These are phyloP conservation scores for Wallacemonas collosoma DNA, from an alignment of 208 protist genomes.

Conservation along the genomic window DNA sequence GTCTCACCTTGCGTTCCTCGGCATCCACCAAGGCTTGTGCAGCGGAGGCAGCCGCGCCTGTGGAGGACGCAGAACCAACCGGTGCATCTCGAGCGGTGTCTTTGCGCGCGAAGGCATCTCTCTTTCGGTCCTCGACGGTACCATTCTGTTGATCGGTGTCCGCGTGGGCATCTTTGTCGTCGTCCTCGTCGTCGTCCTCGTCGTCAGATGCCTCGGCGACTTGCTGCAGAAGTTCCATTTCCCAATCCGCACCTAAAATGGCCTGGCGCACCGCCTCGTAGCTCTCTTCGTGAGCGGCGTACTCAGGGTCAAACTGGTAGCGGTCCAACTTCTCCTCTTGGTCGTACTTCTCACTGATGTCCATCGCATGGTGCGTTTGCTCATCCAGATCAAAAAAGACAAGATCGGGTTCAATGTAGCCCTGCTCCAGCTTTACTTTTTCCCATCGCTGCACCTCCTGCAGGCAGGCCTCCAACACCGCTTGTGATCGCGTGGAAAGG, in stretches of 20 bases:
- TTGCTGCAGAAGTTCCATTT: slow-evolving; percentile 71
- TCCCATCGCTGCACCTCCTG: slow-evolving; percentile 87
- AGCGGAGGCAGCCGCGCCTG: background rate
- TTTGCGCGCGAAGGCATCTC: background rate
- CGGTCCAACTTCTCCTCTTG: slow-evolving; percentile 90
- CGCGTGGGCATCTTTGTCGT: slow-evolving; percentile 19
- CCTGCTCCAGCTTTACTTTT: slow-evolving; percentile 75
- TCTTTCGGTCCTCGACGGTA: background rate
- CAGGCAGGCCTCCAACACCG: slow-evolving; percentile 97
- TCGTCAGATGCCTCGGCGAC: slow-evolving; percentile 56
- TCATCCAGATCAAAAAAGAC: slow-evolving; percentile 94
- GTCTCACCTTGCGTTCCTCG: slow-evolving; percentile 90
- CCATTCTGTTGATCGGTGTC: background rate
- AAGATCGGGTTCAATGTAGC: slow-evolving; percentile 78
- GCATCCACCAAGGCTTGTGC: slow-evolving; percentile 32
- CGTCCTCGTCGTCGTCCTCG: slow-evolving; percentile 36
- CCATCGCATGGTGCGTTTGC: slow-evolving; percentile 96
- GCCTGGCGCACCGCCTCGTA: slow-evolving; percentile 91
- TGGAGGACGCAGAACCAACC: background rate
- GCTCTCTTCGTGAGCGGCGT: slow-evolving; percentile 90
- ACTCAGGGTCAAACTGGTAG: slow-evolving; percentile 95
- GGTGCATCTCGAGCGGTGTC: background rate
- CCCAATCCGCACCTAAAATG: slow-evolving; percentile 94
- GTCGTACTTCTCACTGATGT: slow-evolving; percentile 91
- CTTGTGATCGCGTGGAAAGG: slow-evolving; percentile 95